Conservation (phyloP, 2,329 filamentous ascomycete genomes). For the Stenocarpella maydis region DNA sequence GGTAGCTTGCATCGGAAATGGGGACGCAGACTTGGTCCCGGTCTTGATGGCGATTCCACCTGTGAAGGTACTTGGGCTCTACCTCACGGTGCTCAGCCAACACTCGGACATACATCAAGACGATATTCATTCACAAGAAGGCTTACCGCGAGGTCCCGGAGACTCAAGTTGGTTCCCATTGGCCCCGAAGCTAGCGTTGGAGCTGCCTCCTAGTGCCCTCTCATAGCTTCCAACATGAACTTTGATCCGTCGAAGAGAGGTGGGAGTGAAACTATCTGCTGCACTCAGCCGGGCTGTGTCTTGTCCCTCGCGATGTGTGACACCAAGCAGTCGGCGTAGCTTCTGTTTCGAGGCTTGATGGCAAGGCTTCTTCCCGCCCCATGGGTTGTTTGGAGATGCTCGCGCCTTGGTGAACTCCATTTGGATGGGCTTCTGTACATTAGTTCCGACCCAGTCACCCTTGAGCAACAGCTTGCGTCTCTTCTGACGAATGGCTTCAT, state of each 20-base stretch:
- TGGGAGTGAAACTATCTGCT: conserved; percentile 1
- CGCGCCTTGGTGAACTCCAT: conserved; percentile 40
- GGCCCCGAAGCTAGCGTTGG: conserved; percentile 28
- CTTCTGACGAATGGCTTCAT: conserved; percentile 38
- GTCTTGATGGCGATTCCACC: background rate
- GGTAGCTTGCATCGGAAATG: background rate
- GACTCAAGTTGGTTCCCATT: conserved; percentile 5
- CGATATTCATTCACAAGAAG: background rate
- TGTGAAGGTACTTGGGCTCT: background rate
- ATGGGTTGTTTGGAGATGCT: conserved; percentile 36
- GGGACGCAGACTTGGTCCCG: background rate
- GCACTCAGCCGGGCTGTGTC: conserved; percentile 1
- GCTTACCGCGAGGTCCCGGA: conserved; percentile 9
- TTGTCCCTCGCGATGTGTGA: background rate
- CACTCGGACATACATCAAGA: too few relatives aligned
- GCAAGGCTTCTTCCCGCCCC: conserved; percentile 40
- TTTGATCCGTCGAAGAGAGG: conserved; percentile 38
- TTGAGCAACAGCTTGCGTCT: conserved; percentile 43
- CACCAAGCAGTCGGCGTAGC: conserved; percentile 29
- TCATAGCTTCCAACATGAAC: conserved; percentile 49
- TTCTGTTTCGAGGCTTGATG: conserved; percentile 29
- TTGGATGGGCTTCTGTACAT: conserved; percentile 45
- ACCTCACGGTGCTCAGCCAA: background rate
- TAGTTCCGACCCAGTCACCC: conserved; percentile 47
- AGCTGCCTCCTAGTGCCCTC: conserved; percentile 39